phyloP scores from a whole-genome alignment of 2,329 filamentous ascomycete species.

The Botryotinia globosa region DNA sequence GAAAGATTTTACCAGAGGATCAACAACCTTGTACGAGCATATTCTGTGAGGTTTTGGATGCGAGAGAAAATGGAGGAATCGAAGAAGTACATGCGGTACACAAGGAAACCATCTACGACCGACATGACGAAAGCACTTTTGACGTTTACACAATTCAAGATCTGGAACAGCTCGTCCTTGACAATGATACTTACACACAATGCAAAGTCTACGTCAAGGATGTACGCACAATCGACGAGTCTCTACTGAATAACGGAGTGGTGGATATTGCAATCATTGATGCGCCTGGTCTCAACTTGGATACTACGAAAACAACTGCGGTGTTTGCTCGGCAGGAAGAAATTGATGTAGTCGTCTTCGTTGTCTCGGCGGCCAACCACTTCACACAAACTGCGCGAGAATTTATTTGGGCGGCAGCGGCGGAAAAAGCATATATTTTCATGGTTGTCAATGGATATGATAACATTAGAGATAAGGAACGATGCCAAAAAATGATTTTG shows the following conservation, averaged over 20 bases:
- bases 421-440: conserved; percentile 98
- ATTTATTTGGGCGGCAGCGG: conserved; percentile 91
- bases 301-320: conserved; percentile 95
- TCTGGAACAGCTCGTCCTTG: conserved; percentile 83
- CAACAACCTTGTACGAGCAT: conserved; percentile 98
- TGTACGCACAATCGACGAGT: conserved; percentile 83
- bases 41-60: conserved; percentile 95
- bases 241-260: conserved; percentile 92
- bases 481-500: conserved; percentile 88
- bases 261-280: conserved; percentile 98
- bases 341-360: conserved; percentile 97
- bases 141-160: conserved; percentile 77
- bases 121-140: conserved; percentile 91
- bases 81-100: conserved; percentile 97
- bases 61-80: conserved; percentile 81
- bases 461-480: conserved; percentile 84
- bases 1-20: conserved; percentile 92
- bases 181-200: conserved; percentile 84
- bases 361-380: conserved; percentile 95
- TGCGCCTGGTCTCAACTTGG: conserved; percentile 90
- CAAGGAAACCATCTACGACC: conserved; percentile 73
- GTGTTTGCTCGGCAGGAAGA: conserved; percentile 97
- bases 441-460: conserved; percentile 98
- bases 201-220: conserved; percentile 98
- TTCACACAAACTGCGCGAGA: conserved; percentile 98